Conservation (phyloP, 306 rosid genomes). For the Corylus heterophylla region DNA sequence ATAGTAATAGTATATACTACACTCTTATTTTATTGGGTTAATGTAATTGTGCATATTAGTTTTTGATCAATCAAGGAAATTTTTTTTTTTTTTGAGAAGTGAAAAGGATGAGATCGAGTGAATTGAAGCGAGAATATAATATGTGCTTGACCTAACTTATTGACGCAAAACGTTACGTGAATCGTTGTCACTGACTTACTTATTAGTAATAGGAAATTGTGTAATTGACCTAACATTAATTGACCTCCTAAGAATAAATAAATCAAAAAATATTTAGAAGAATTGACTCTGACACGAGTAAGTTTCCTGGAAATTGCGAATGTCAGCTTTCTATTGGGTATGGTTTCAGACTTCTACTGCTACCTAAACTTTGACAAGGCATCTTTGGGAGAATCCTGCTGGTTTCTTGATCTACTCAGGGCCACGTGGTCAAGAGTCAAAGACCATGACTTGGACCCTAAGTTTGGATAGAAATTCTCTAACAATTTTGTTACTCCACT, state of each 20-base stretch:
- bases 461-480: too few species aligned
- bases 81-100: too few species aligned
- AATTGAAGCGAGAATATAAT: too few species aligned
- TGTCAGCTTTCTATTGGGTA: background rate
- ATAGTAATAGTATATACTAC: background rate
- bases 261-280: background rate
- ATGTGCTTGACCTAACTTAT: slow-evolving; percentile 11
- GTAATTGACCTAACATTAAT: background rate
- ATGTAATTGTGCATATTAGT: too few species aligned
- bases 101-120: too few species aligned
- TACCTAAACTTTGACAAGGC: background rate
- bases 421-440: background rate
- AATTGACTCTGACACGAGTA: background rate
- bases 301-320: background rate
- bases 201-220: background rate
- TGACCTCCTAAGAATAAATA: background rate
- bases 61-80: too few species aligned
- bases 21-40: too few species aligned
- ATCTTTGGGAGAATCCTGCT: slow-evolving; percentile 2
- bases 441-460: background rate
- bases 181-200: background rate
- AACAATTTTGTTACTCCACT: too few species aligned
- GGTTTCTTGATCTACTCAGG: background rate
- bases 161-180: background rate
- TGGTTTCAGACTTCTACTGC: background rate